Percentiles rank a stretch among this genome's conserved stretches.
Conservation (phyloP, 2,329 filamentous ascomycete genomes). For the Venturia carpophila region DNA sequence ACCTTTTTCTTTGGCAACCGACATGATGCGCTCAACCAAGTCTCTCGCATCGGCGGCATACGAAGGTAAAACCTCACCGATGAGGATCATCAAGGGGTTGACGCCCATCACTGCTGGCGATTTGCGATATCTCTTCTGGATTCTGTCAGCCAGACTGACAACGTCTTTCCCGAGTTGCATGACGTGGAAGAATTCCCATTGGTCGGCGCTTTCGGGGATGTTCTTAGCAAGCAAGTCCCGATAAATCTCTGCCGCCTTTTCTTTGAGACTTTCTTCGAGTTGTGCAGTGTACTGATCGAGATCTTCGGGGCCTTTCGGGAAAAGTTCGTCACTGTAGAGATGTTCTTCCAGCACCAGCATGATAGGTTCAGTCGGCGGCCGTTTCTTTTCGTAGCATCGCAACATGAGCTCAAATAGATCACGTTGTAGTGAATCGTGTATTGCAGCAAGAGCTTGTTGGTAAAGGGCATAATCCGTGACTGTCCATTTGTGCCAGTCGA, state of each 20-base stretch:
- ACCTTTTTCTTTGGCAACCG: constrained; percentile 58
- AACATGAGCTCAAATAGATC: constrained; percentile 85
- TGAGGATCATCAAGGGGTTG: constrained; percentile 60
- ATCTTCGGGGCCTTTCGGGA: constrained; percentile 62
- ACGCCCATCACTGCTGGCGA: constrained; percentile 81
- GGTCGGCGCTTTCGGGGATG: constrained; percentile 69
- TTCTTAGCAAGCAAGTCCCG: constrained; percentile 68
- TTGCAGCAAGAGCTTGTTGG: constrained; percentile 61
- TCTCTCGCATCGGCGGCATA: constrained; percentile 86
- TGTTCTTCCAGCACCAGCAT: constrained; percentile 77
- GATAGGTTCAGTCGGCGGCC: constrained; percentile 69
- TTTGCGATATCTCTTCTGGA: constrained; percentile 85
- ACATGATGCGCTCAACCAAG: constrained; percentile 73
- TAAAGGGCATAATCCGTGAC: constrained; percentile 49
- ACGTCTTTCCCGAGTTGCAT: constrained; percentile 82
- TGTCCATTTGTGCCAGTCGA: constrained; percentile 45
- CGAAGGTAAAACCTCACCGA: constrained; percentile 76
- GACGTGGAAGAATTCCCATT: constrained; percentile 87
- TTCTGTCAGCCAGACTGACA: constrained; percentile 75
- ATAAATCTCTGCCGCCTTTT: constrained; percentile 73
- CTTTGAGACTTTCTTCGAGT: constrained; percentile 62
- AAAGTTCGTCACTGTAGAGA: constrained; percentile 69
- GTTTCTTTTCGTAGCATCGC: constrained; percentile 82
- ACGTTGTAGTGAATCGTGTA: constrained; percentile 76
- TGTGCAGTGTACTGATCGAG: constrained; percentile 63